Base-by-base conservation (phyloP, 352 stramenopile genomes). In the Phytophthora foliorum region DNA sequence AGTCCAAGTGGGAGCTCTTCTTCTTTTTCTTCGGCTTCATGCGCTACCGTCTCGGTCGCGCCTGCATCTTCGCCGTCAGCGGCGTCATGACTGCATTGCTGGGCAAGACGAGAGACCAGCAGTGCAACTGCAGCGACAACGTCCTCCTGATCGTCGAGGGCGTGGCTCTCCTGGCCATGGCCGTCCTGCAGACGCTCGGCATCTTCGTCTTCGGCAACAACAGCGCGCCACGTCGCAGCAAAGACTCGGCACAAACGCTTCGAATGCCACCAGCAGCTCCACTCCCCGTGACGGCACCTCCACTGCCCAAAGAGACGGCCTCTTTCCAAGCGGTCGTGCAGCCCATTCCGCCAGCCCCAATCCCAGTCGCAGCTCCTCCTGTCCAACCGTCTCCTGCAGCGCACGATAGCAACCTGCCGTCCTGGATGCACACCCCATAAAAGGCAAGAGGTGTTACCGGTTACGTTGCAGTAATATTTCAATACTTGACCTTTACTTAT, bases 21-120 rank as follows among this genome's bases (percentile, higher is more conserved):
- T 93, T 90, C 78, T 92, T 88, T 67, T 82, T 92, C 69, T 94
- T 94, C 38, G 86, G 86, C 29, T 94, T 93, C 57, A 77, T 94
- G 69, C 81, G 86, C 14, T 94, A 93, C 53, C 86, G 84, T 53
- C 36, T 92, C 34, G 84, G 86, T 41, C 81, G 80, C 9, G 76
- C 80, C 4, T 69, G 78, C 24, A 58, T 93, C 38, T 93, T 91
- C 34, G 38, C 44, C 8, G 60, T 93, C 22, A 79, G 82, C 14
- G 86, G 84, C 55, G 75, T 88, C 68, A 89, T 92, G 80, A 88
- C 69, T 14, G 74, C 75, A 55, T 53, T 89, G 46, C 72, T 90
- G 36, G 82, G 84, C 55, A 87, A 89, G 59, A 87, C 79, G 19
- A 73, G 88, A 8, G 64, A 86, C 42, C 45, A 80, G 44, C 70